Conservation (phyloP, 2,329 filamentous ascomycete species). For the Epicoccum nigrum region DNA sequence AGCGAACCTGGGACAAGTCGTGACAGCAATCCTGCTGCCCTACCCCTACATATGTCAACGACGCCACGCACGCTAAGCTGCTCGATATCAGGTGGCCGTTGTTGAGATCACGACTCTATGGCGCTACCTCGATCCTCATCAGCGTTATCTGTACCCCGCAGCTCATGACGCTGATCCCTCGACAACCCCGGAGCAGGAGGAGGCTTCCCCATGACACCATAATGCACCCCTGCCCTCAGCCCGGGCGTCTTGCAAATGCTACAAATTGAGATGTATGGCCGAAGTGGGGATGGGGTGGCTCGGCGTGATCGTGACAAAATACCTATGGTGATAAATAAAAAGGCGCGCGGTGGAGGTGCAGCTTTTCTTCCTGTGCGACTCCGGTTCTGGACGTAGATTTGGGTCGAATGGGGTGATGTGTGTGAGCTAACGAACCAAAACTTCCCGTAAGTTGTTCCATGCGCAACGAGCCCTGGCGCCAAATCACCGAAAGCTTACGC, state of each 20-base stretch:
- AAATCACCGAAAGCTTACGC: slow-evolving; percentile 17
- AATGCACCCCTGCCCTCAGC: not conserved
- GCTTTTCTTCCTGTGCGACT: slow-evolving; percentile 1
- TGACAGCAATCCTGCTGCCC: too few relatives aligned
- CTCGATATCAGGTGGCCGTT: not conserved
- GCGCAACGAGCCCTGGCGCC: slow-evolving; percentile 1
- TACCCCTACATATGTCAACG: not conserved
- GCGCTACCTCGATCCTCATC: not conserved
- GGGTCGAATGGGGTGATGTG: slow-evolving; percentile 5
- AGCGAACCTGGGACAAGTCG: too few relatives aligned
- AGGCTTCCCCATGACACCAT: slow-evolving; percentile 7
- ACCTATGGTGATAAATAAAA: not conserved
- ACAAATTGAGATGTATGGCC: slow-evolving; percentile 1
- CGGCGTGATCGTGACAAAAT: not conserved
- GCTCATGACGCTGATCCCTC: slow-evolving; percentile 10
- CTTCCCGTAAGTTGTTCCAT: slow-evolving; percentile 35
- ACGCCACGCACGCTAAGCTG: slow-evolving; percentile 4
- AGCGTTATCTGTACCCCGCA: slow-evolving; percentile 13
- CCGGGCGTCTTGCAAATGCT: slow-evolving; percentile 1
- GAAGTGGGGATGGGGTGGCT: slow-evolving; percentile 7
- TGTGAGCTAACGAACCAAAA: slow-evolving; percentile 17
- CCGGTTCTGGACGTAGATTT: not conserved
- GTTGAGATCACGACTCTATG: not conserved
- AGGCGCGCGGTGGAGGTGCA: slow-evolving; percentile 9
- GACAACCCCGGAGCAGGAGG: slow-evolving; percentile 4